Base-by-base conservation (phyloP, 495 filamentous ascomycete species). In the Parmelia sp. region DNA sequence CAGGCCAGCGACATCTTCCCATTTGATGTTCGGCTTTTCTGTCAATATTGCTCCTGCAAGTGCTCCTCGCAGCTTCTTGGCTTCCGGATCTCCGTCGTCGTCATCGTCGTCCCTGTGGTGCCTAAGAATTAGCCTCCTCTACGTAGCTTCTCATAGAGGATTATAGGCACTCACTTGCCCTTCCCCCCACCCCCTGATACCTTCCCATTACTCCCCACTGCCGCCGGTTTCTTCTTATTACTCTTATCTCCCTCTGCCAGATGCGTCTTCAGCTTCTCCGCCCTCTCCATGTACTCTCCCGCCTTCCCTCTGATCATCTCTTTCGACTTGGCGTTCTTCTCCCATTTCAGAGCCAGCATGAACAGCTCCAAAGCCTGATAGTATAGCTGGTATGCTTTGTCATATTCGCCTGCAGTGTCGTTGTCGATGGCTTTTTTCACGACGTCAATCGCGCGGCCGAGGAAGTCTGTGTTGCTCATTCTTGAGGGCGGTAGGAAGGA, bases 1-100 rank as follows among this genome's bases (percentile, higher is more conserved):
- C 36, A 98, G 75, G 71, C 94, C 94, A n/a, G 95, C 94, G 47
- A 98, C 95, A 76, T 97, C 95, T 71, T 98, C 94, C 94, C 94
- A 98, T 70, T 86, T 87, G 42, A 98, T 79, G 70, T 98, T 96
- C 27, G 95, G 94, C 74, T 96, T 90, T 71, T 98, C 94, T 63
- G 90, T 87, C 70, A 98, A 73, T 57, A 98, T 97, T 42, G 95
- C 95, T 3, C 95, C 94, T 12, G 90, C 85, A 57, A 98, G 83
- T 44, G 94, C 94, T 55, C 85, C 92, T 62, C 93, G 82, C 70
- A 98, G 80, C 77, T 97, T 98, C 81, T 97, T 97, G 66, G 86
- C 86, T 62, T 98, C 95, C 53, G 94, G 86, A 75, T 97, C 94
- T 61, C 90, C 74, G 35, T 83, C 83, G 17, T 87, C 88, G 23